Percentiles rank a stretch among this genome's conserved stretches.
phyloP scores from a whole-genome alignment of 2,329 filamentous ascomycete species.

The Aspergillus tamarii region DNA sequence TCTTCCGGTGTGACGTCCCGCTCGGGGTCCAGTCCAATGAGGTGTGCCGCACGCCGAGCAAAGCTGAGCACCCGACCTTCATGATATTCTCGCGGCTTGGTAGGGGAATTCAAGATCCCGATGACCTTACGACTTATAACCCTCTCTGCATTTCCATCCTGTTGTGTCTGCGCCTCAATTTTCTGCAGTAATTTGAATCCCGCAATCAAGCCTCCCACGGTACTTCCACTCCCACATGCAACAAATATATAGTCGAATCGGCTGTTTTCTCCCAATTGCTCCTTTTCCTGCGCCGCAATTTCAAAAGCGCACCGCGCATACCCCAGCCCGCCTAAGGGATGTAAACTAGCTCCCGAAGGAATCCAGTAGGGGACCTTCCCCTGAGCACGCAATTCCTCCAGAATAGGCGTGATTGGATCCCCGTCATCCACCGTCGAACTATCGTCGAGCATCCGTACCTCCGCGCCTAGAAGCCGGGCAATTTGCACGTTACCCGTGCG shows the following conservation, averaged over 20 bases:
- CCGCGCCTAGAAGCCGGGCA: slow-evolving; percentile 35
- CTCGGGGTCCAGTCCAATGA: slow-evolving; percentile 34
- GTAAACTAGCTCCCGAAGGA: slow-evolving; percentile 39
- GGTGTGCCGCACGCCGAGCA: slow-evolving; percentile 28
- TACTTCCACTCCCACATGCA: slow-evolving; percentile 42
- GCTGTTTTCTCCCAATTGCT: slow-evolving; percentile 23
- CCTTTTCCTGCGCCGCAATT: slow-evolving; percentile 32
- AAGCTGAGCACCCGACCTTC: slow-evolving; percentile 34
- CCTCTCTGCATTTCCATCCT: not conserved
- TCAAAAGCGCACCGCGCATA: slow-evolving; percentile 39
- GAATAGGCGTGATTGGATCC: slow-evolving; percentile 41
- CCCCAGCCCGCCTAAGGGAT: slow-evolving; percentile 37
- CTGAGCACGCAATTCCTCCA: slow-evolving; percentile 26
- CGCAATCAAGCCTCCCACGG: slow-evolving; percentile 38
- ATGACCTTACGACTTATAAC: slow-evolving; percentile 27
- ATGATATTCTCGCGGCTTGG: slow-evolving; percentile 32
- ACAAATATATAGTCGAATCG: slow-evolving; percentile 40
- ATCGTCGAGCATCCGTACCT: slow-evolving; percentile 58
- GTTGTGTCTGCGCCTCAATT: slow-evolving; percentile 3
- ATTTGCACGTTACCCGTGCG: slow-evolving; percentile 33
- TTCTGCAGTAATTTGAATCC: slow-evolving; percentile 39
- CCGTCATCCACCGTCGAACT: slow-evolving; percentile 48
- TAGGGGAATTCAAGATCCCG: slow-evolving; percentile 39
- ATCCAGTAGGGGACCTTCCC: slow-evolving; percentile 37
- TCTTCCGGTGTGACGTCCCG: slow-evolving; percentile 32